phyloP scores from a whole-genome alignment of 208 protist genomes.

The Trypanosoma melophagium region DNA sequence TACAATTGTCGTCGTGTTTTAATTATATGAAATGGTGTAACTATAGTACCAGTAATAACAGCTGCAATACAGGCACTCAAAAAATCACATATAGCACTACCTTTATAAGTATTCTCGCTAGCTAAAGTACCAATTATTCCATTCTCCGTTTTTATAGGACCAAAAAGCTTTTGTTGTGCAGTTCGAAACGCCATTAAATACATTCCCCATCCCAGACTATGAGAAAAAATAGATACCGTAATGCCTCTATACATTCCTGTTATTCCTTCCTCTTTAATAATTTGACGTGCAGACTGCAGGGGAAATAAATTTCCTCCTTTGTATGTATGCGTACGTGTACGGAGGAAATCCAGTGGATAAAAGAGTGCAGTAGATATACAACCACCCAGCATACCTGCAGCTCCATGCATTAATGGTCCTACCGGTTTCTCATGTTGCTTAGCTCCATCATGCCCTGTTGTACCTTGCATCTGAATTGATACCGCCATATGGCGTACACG shows the following conservation, averaged over 20 bases:
- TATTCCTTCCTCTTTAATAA: conserved; percentile 64
- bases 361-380: conserved; percentile 70
- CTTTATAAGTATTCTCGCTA: not conserved
- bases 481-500: not conserved
- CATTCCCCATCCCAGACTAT: conserved; percentile 77
- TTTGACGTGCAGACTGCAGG: conserved; percentile 44
- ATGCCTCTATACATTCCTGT: conserved; percentile 80
- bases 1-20: conserved; percentile 81
- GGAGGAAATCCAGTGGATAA: conserved; percentile 84
- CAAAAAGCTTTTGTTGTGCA: conserved; percentile 46
- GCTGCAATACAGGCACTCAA: conserved; percentile 64
- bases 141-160: not conserved
- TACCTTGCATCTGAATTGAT: not conserved
- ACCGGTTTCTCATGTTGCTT: not conserved
- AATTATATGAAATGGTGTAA: conserved; percentile 77
- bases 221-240: conserved; percentile 58
- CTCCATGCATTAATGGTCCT: conserved; percentile 68
- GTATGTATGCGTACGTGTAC: conserved; percentile 81
- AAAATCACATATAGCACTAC: conserved; percentile 43
- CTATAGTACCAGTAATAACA: conserved; percentile 51
- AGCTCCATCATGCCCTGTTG: conserved; percentile 21
- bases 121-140: not conserved
- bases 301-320: conserved; percentile 44
- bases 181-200: conserved; percentile 77
- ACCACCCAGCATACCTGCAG: conserved; percentile 65